Conservation (phyloP, 192 early-diverging fungal species). For the Entomortierella parvispora region DNA sequence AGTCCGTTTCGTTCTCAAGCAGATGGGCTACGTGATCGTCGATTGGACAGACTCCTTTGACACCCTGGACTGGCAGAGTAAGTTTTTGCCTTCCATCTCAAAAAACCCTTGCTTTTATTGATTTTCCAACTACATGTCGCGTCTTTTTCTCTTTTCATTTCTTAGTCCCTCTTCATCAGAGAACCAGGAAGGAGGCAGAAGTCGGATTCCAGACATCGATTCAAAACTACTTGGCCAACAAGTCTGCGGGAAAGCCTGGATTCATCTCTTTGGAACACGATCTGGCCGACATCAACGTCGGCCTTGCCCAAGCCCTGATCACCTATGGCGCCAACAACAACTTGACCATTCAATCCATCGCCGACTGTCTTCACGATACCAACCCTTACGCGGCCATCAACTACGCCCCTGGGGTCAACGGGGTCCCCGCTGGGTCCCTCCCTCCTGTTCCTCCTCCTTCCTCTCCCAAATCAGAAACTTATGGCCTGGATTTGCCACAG, state of each 20-base stretch:
- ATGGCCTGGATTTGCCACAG: no score
- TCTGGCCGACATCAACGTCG: slow-evolving; percentile 4
- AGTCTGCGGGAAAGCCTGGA: background rate
- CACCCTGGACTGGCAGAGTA: slow-evolving; percentile 18
- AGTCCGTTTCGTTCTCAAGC: slow-evolving; percentile 64
- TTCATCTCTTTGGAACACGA: slow-evolving; percentile 48
- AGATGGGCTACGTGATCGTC: slow-evolving; percentile 56
- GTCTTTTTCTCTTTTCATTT: no score
- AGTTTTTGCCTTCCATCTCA: background rate
- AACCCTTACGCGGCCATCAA: slow-evolving; percentile 8
- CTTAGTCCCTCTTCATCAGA: no score
- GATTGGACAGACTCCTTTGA: slow-evolving; percentile 16
- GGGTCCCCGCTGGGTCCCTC: no score
- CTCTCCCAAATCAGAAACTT: no score
- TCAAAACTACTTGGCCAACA: no score
- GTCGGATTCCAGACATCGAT: no score
- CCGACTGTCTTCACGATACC: slow-evolving; percentile 23
- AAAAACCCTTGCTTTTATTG: no score
- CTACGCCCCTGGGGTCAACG: background rate
- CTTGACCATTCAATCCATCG: slow-evolving; percentile 10
- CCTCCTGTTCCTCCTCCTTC: no score
- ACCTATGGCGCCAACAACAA: slow-evolving; percentile 4
- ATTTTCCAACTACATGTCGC: no score
- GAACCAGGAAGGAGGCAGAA: no score
- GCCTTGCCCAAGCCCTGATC: slow-evolving; percentile 18